Conservation (phyloP, 805 yeast genomes). For the Maudiozyma barnettii region DNA sequence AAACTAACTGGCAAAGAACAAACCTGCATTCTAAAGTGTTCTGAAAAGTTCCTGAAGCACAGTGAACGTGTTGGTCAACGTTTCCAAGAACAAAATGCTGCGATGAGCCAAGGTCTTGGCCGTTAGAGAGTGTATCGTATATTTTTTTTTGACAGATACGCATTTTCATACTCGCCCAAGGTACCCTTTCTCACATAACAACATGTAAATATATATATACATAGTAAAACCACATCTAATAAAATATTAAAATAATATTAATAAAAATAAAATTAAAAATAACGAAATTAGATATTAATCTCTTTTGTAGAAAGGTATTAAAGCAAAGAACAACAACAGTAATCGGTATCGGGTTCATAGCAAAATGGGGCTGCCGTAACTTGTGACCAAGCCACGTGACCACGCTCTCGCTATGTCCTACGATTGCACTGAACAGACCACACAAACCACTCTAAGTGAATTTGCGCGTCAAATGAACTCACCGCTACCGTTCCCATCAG, state of each 20-base stretch:
- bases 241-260: background rate
- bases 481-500: slow-evolving; percentile 29
- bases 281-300: background rate
- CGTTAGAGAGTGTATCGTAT: slow-evolving; percentile 18
- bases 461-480: slow-evolving; percentile 25
- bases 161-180: background rate
- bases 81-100: slow-evolving; percentile 94
- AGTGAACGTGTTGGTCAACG: slow-evolving; percentile 97
- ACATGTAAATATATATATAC: background rate
- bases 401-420: slow-evolving; percentile 15
- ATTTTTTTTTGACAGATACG: no score
- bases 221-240: background rate
- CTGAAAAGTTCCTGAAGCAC: slow-evolving; percentile 96
- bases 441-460: slow-evolving; percentile 3
- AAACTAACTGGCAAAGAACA: slow-evolving; percentile 78
- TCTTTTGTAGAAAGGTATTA: background rate
- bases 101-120: slow-evolving; percentile 63
- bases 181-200: background rate
- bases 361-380: no score
- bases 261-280: background rate
- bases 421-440: slow-evolving; percentile 33
- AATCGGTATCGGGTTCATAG: slow-evolving; percentile 32
- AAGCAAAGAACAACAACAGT: slow-evolving; percentile 19
- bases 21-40: slow-evolving; percentile 79
- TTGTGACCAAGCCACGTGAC: background rate